phyloP scores from a whole-genome alignment of 768 basidiomycete species.

The Tricholoma saponaceum region DNA sequence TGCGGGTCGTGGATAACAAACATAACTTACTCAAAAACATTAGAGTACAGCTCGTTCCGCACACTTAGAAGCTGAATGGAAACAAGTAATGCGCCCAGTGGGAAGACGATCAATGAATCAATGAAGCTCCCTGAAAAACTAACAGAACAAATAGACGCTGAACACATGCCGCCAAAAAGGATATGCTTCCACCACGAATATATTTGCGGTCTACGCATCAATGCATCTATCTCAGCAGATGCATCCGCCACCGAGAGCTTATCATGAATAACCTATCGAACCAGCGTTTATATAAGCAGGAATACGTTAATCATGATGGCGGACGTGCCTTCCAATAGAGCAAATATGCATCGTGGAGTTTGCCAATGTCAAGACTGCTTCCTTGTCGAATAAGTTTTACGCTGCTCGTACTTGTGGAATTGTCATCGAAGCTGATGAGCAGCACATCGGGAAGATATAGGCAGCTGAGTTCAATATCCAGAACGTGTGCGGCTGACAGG shows the following conservation, averaged over 20 bases:
- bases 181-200: constrained; percentile 60
- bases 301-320: not conserved
- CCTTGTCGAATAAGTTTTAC: constrained; percentile 76
- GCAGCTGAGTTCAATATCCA: constrained; percentile 68
- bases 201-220: constrained; percentile 65
- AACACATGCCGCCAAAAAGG: constrained; percentile 75
- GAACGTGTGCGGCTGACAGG: constrained; percentile 70
- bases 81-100: constrained; percentile 73
- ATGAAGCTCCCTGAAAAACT: constrained; percentile 75
- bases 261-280: constrained; percentile 71
- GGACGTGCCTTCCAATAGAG: constrained; percentile 70
- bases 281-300: not conserved
- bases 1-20: not conserved
- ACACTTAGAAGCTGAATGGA: constrained; percentile 67
- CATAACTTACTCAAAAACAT: constrained; percentile 65
- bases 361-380: constrained; percentile 70
- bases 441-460: constrained; percentile 75
- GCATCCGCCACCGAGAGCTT: constrained; percentile 72
- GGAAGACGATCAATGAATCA: constrained; percentile 68
- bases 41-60: constrained; percentile 74
- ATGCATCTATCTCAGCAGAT: constrained; percentile 55
- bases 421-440: constrained; percentile 81
- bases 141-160: constrained; percentile 67
- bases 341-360: constrained; percentile 64
- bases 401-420: constrained; percentile 72